phyloP scores from a whole-genome alignment of 495 filamentous ascomycete species.

The Amniculicola lignicola region DNA sequence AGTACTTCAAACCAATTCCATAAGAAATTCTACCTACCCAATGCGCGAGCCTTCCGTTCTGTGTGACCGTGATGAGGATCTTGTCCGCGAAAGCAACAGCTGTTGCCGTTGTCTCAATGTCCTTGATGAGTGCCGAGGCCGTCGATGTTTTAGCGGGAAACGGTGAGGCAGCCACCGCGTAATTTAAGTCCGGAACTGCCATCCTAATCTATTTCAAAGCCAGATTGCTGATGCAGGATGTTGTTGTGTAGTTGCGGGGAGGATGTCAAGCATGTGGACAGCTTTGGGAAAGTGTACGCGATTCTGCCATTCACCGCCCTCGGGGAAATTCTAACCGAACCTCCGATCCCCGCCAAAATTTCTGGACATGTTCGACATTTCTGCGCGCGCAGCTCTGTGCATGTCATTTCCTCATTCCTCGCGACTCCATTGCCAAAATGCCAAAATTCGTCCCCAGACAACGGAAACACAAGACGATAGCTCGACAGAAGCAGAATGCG shows the following conservation, averaged over 20 bases:
- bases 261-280: too few species aligned
- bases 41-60: slow-evolving; percentile 80
- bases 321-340: slow-evolving; percentile 19
- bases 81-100: slow-evolving; percentile 79
- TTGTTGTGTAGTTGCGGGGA: too few species aligned
- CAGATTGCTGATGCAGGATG: neutral
- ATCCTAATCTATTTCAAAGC: slow-evolving; percentile 1
- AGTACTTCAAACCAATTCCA: neutral
- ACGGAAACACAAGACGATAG: slow-evolving; percentile 70
- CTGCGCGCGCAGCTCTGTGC: neutral
- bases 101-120: slow-evolving; percentile 67
- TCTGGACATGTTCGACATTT: neutral
- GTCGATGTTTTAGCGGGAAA: slow-evolving; percentile 78
- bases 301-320: slow-evolving; percentile 12
- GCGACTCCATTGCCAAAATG: slow-evolving; percentile 50
- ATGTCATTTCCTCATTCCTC: neutral
- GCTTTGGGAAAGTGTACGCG: too few species aligned
- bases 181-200: slow-evolving; percentile 4
- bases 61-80: slow-evolving; percentile 85
- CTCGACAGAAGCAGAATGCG: slow-evolving; percentile 47
- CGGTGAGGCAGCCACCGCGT: slow-evolving; percentile 38
- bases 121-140: slow-evolving; percentile 60
- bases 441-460: slow-evolving; percentile 73
- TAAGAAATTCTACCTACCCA: slow-evolving; percentile 61
- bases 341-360: slow-evolving; percentile 33